phyloP scores from a whole-genome alignment of 345 rosid genomes.

The Hibiscus mutabilis region DNA sequence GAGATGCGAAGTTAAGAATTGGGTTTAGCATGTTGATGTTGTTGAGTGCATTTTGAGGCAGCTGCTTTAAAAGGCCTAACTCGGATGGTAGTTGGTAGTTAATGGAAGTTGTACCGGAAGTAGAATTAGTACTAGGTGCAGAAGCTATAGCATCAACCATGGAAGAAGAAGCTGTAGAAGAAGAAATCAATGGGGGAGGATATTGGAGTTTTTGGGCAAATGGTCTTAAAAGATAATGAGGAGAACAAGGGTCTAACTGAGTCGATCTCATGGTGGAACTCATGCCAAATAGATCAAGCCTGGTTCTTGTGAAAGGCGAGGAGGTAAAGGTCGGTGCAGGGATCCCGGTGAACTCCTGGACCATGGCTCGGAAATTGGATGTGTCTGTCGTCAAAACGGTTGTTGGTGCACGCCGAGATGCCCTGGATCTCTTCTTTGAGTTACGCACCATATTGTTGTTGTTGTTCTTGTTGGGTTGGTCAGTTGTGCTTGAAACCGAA shows the following conservation, averaged over 20 bases:
- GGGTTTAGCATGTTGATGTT: constrained; percentile 42
- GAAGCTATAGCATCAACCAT: constrained; percentile 33
- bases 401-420: constrained; percentile 91
- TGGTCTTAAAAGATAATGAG: constrained; percentile 47
- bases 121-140: constrained; percentile 6
- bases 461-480: constrained; percentile 25
- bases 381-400: constrained; percentile 91
- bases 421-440: constrained; percentile 85
- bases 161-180: constrained; percentile 21
- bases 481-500: constrained; percentile 20
- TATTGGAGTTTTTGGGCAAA: constrained; percentile 39
- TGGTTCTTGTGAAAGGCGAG: constrained; percentile 50
- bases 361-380: constrained; percentile 91
- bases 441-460: constrained; percentile 30
- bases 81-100: constrained; percentile 28
- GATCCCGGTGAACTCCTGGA: constrained; percentile 94
- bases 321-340: constrained; percentile 77
- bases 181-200: constrained; percentile 18
- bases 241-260: constrained; percentile 33
- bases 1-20: constrained; percentile 52
- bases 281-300: constrained; percentile 62
- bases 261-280: constrained; percentile 13
- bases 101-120: constrained; percentile 20
- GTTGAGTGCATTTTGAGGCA: constrained; percentile 29
- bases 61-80: constrained; percentile 22